phyloP scores from a whole-genome alignment of 1,139 yeast genomes.

The Protomyces inouyei region DNA sequence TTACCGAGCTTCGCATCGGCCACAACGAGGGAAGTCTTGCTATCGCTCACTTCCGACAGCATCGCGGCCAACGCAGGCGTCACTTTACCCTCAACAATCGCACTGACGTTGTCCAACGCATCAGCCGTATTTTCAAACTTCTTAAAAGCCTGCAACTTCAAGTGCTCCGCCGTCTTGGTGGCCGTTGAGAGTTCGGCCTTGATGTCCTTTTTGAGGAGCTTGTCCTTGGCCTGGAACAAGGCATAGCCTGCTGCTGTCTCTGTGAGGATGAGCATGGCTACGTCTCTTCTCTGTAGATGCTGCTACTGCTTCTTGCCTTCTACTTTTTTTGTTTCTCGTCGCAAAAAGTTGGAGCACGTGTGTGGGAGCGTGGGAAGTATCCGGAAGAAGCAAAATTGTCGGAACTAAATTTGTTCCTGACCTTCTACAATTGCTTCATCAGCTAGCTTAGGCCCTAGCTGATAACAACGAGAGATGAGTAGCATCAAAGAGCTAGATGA shows the following conservation, averaged over 20 bases:
- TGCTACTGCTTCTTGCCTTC: neutral
- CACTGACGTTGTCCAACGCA: constrained; percentile 92
- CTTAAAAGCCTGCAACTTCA: constrained; percentile 91
- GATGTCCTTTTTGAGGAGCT: constrained; percentile 28
- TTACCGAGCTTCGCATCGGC: constrained; percentile 95
- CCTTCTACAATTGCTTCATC: no score
- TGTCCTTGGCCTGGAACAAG: constrained; percentile 31
- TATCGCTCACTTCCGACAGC: constrained; percentile 64
- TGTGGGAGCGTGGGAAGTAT: neutral
- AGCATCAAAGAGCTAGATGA: constrained; percentile 13
- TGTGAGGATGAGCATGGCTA: neutral
- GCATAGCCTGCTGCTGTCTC: constrained; percentile 31
- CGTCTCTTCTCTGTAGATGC: neutral
- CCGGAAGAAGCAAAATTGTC: no score
- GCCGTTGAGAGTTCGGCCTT: constrained; percentile 27
- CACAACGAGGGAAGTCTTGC: constrained; percentile 80
- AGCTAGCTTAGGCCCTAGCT: no score
- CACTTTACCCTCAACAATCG: constrained; percentile 89
- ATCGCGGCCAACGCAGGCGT: constrained; percentile 73
- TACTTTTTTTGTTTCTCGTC: neutral
- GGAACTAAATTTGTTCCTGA: no score
- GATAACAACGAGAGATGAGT: neutral
- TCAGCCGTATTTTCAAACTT: constrained; percentile 91
- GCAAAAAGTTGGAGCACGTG: neutral
- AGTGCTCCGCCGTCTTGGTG: constrained; percentile 42